A percentile compares a stretch with the other conserved stretches of the same genome.
phyloP scores from a whole-genome alignment of 768 basidiomycete species.

The Crepidotus variabilis region DNA sequence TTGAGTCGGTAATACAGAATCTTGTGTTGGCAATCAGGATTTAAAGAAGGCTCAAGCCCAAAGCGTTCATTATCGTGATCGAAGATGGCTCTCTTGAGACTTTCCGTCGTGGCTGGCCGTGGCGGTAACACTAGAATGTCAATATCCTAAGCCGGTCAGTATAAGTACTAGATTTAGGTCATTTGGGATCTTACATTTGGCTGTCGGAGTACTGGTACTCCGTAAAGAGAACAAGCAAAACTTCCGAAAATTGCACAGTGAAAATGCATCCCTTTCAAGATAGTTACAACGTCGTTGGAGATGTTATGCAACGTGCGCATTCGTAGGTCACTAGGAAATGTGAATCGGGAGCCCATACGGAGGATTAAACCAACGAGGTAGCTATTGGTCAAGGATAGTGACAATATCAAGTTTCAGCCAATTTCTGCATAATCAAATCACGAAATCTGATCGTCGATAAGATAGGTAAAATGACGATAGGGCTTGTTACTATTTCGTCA shows the following conservation, averaged over 20 bases:
- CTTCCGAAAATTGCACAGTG: slow-evolving; percentile 35
- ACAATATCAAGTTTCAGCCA: no score
- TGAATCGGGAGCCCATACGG: no score
- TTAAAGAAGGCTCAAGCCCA: slow-evolving; percentile 26
- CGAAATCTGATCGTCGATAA: no score
- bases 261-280: slow-evolving; percentile 22
- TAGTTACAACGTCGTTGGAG: slow-evolving; percentile 16
- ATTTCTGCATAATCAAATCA: no score
- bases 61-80: slow-evolving; percentile 25
- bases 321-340: no score
- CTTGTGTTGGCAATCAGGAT: slow-evolving; percentile 32
- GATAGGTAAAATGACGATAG: no score
- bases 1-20: slow-evolving; percentile 34
- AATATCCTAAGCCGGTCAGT: slow-evolving; percentile 26
- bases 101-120: slow-evolving; percentile 21
- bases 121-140: slow-evolving; percentile 31
- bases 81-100: slow-evolving; percentile 29
- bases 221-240: slow-evolving; percentile 36
- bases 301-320: no score
- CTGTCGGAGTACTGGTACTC: slow-evolving; percentile 26
- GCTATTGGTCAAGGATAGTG: no score
- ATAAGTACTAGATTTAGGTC: background rate
- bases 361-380: no score
- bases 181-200: slow-evolving; percentile 28
- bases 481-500: no score